Evolutionary conservation across 2,329 filamentous ascomycete species (phyloP), one percentile per base, ranked within the genome.

Genomic region (Botryotinia convoluta): DNA sequence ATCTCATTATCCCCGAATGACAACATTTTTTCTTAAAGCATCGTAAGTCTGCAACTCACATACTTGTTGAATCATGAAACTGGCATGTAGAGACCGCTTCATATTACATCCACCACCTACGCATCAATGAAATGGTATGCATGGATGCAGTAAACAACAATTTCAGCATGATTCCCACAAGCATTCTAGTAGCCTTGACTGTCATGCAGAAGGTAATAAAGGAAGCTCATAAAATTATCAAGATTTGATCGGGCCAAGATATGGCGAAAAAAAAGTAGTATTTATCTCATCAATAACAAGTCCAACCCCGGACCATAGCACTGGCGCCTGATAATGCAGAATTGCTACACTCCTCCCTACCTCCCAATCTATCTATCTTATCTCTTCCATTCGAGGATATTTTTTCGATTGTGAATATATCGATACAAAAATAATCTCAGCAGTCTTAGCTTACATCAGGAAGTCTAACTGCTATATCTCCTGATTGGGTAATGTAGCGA

Each of bases 401-500:
- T 37, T 35, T 44, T 26, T 22, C n/a, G 29, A 42, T 60, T 37
- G 37, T 20, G 39, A 45, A 60, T 37, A 29, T 37, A 29, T 70
- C 54, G 48, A 42, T 42, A n/a, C 18, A 9, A 42, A 57, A 20
- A 44, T 9, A 29, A 61, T 22, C 39, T 22, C 4, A 22, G 26
- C 9, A 14, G n/a, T 39, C 37, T 73, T 26, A 73, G 57, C 65
- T 73, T 22, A 81, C 80, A 64, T 98, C 95, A n/a, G 95, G 95
- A 83, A 98, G 87, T 79, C 95, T 89, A 74, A 98, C 95, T 39
- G 95, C 94, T 81, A 98, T 98, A 82, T 98, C 95, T 77, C 95
- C 95, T 22, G 94, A 97, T 83, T 98, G 96, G 77, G 95, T 99
- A 81, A 99, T 99, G 84, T 99, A 99, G 80, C 96, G 90, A 39